Conservation (phyloP, 1,139 yeast genomes). For the Wickerhamiella pararugosa region DNA sequence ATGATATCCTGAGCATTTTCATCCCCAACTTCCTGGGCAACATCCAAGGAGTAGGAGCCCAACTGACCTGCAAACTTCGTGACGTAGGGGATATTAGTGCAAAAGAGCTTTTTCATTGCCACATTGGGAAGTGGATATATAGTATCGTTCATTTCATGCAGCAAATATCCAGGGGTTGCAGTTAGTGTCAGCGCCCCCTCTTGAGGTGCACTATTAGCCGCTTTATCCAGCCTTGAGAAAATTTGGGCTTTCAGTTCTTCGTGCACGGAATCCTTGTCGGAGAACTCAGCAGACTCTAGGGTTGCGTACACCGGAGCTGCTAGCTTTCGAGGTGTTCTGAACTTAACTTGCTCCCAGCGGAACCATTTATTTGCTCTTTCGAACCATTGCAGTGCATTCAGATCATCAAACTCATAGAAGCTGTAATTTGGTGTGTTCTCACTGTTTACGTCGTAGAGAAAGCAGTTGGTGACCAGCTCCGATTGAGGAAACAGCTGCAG, state of each 20-base stretch:
- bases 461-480: slow-evolving; percentile 11
- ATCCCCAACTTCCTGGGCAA: slow-evolving; percentile 12
- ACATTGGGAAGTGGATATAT: slow-evolving; percentile 11
- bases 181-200: slow-evolving; percentile 17
- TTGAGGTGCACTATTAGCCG: background rate
- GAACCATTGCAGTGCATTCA: slow-evolving; percentile 22
- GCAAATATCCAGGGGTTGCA: slow-evolving; percentile 23
- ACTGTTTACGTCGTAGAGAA: slow-evolving; percentile 14
- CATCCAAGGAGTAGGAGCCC: slow-evolving; percentile 17
- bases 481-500: slow-evolving; percentile 15
- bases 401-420: slow-evolving; percentile 18
- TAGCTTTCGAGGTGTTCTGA: slow-evolving; percentile 3
- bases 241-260: background rate
- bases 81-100: slow-evolving; percentile 21
- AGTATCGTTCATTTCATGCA: slow-evolving; percentile 15
- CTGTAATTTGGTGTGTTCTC: slow-evolving; percentile 10
- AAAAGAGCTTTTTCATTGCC: slow-evolving; percentile 16
- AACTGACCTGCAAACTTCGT: slow-evolving; percentile 19
- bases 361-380: slow-evolving; percentile 20
- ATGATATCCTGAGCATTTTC: too few relatives aligned
- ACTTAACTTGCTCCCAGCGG: slow-evolving; percentile 16
- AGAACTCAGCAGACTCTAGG: slow-evolving; percentile 2
- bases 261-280: background rate
- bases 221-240: background rate
- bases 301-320: background rate